phyloP scores from a whole-genome alignment of 106 monocot species.

The Iris macrosiphon region DNA sequence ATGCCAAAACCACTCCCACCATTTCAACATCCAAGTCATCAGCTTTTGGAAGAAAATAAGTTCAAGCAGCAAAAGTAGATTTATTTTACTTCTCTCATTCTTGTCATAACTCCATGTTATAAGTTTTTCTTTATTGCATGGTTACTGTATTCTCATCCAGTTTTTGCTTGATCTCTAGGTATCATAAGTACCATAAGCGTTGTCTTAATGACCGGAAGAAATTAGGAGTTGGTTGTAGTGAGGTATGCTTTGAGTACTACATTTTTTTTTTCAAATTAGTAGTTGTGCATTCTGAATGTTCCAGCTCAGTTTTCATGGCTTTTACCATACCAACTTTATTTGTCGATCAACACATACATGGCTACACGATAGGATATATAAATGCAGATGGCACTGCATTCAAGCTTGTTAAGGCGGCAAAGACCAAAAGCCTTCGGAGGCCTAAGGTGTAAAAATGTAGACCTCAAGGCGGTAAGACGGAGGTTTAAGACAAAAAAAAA shows the following conservation, averaged over 20 bases:
- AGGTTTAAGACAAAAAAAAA: too few species aligned
- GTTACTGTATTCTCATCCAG: background rate
- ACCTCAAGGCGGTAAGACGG: too few species aligned
- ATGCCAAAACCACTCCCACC: constrained; percentile 76
- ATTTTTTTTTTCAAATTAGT: background rate
- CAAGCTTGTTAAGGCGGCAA: too few species aligned
- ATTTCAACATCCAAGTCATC: constrained; percentile 91
- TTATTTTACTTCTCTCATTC: too few species aligned
- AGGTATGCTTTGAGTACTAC: constrained; percentile 32
- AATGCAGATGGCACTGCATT: background rate
- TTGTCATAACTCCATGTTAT: background rate
- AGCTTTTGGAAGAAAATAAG: constrained; percentile 88
- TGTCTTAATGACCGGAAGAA: constrained; percentile 83
- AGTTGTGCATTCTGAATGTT: background rate
- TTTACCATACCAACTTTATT: background rate
- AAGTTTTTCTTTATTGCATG: background rate
- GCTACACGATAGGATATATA: background rate
- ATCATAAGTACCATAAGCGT: constrained; percentile 69
- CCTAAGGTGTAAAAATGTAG: background rate
- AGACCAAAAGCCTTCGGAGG: too few species aligned
- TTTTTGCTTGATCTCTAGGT: constrained; percentile 53
- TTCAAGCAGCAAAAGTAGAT: constrained; percentile 91
- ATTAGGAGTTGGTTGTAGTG: constrained; percentile 80
- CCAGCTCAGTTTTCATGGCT: background rate
- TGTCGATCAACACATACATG: background rate